A percentile compares a stretch with the other conserved stretches of the same genome.
Conservation (phyloP, 495 filamentous ascomycete genomes). For the Platismatia glauca region DNA sequence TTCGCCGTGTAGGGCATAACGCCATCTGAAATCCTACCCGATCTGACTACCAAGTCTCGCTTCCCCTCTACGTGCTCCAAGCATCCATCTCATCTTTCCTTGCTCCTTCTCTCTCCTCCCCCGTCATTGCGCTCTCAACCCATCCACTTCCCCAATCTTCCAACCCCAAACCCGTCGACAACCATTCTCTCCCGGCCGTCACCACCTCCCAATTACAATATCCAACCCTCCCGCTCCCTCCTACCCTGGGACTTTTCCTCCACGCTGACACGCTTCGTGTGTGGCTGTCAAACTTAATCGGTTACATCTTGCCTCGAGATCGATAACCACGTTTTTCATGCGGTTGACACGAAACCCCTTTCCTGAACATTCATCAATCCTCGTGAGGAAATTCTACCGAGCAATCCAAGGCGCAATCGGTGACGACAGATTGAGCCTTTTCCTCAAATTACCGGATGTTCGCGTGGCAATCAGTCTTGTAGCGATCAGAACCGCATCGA, state of each 20-base stretch:
- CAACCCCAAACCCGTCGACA: background rate
- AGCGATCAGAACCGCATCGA: constrained; percentile 9
- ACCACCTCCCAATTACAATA: background rate
- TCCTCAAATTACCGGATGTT: background rate
- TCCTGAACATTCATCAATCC: background rate
- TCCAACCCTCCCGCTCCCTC: background rate
- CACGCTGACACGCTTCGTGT: background rate
- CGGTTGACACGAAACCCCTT: background rate
- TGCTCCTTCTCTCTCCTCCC: no score
- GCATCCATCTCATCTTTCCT: background rate
- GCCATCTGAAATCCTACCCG: constrained; percentile 18
- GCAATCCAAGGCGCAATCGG: constrained; percentile 4
- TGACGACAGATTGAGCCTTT: background rate
- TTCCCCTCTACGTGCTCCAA: constrained; percentile 6
- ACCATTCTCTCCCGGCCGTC: background rate
- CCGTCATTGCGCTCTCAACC: background rate
- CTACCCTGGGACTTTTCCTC: background rate
- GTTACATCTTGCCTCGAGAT: constrained; percentile 14
- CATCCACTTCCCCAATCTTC: background rate
- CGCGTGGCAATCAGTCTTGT: constrained; percentile 1
- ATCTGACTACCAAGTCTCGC: constrained; percentile 10
- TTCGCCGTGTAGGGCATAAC: constrained; percentile 13
- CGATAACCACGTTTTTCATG: constrained; percentile 9
- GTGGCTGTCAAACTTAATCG: constrained; percentile 16
- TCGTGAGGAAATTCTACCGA: background rate